Evolutionary conservation across 805 yeast genomes (phyloP).

Genomic region (Saturnispora galanensis): DNA sequence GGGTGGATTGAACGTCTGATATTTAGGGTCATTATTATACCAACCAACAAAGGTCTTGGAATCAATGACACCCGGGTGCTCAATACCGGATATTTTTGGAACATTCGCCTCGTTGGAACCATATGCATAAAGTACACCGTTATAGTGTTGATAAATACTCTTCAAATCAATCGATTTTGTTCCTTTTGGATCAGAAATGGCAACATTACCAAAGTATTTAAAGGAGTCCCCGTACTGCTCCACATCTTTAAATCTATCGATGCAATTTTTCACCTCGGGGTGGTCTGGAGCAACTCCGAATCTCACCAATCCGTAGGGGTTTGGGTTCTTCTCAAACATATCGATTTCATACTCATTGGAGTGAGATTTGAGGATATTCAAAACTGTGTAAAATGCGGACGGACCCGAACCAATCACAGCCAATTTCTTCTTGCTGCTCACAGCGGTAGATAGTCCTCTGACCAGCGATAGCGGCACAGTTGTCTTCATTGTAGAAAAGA

Average conservation of each 20-base stretch:
- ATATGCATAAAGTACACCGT: constrained; percentile 70
- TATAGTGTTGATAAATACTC: constrained; percentile 45
- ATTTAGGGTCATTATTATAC: constrained; percentile 87
- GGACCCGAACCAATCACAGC: constrained; percentile 96
- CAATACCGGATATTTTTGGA: constrained; percentile 32
- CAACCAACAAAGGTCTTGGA: constrained; percentile 89
- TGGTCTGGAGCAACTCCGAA: constrained; percentile 98
- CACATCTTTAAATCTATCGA: constrained; percentile 56
- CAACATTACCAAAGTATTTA: constrained; percentile 61
- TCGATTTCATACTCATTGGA: constrained; percentile 37
- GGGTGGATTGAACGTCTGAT: constrained; percentile 40
- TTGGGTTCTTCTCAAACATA: constrained; percentile 74
- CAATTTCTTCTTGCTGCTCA: constrained; percentile 25
- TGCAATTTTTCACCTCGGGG: constrained; percentile 87
- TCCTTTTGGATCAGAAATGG: constrained; percentile 33
- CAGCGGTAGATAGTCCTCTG: background rate
- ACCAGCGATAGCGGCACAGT: background rate
- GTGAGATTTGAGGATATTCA: constrained; percentile 44
- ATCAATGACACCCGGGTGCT: constrained; percentile 57
- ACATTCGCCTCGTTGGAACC: constrained; percentile 60
- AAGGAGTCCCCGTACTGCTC: constrained; percentile 26
- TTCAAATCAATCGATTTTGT: constrained; percentile 30
- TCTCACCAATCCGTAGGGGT: constrained; percentile 85
- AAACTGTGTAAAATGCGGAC: constrained; percentile 87
- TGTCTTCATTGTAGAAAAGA: background rate